Evolutionary conservation across 1,139 yeast species (phyloP).

Genomic region (Sugiyamaella novakii): DNA sequence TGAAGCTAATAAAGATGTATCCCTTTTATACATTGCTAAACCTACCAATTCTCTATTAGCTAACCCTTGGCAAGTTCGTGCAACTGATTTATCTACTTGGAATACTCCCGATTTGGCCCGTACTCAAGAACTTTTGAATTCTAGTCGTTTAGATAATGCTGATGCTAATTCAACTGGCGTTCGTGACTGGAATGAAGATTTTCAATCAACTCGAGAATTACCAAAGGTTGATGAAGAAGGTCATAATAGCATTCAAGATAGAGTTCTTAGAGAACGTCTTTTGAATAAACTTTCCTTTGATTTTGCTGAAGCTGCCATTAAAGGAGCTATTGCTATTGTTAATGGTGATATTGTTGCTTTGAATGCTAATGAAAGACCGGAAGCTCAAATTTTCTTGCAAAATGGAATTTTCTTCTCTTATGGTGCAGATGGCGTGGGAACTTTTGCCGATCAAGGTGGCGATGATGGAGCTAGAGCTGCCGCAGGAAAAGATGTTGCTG

Average conservation of each 20-base stretch:
- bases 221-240: slow-evolving; percentile 44
- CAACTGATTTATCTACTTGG: slow-evolving; percentile 32
- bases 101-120: slow-evolving; percentile 61
- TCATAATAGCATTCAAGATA: slow-evolving; percentile 54
- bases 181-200: slow-evolving; percentile 90
- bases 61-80: slow-evolving; percentile 73
- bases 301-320: slow-evolving; percentile 72
- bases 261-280: slow-evolving; percentile 74
- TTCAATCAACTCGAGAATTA: slow-evolving; percentile 77
- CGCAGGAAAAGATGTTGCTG: slow-evolving; percentile 73
- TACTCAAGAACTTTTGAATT: slow-evolving; percentile 47
- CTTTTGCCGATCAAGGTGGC: slow-evolving; percentile 70
- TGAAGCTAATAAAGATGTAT: slow-evolving; percentile 48
- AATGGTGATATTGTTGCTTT: slow-evolving; percentile 76
- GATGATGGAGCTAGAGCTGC: slow-evolving; percentile 85
- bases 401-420: slow-evolving; percentile 87
- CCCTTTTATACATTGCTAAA: slow-evolving; percentile 58
- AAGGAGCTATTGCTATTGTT: slow-evolving; percentile 76
- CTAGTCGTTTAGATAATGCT: slow-evolving; percentile 17
- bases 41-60: slow-evolving; percentile 65
- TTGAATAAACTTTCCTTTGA: slow-evolving; percentile 74
- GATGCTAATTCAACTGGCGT: slow-evolving; percentile 35
- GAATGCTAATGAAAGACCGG: slow-evolving; percentile 68
- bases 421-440: slow-evolving; percentile 73
- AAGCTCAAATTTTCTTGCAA: slow-evolving; percentile 66